Conservation (phyloP, 1,284 basidiomycete genomes). For the Trichosporon faecale region DNA sequence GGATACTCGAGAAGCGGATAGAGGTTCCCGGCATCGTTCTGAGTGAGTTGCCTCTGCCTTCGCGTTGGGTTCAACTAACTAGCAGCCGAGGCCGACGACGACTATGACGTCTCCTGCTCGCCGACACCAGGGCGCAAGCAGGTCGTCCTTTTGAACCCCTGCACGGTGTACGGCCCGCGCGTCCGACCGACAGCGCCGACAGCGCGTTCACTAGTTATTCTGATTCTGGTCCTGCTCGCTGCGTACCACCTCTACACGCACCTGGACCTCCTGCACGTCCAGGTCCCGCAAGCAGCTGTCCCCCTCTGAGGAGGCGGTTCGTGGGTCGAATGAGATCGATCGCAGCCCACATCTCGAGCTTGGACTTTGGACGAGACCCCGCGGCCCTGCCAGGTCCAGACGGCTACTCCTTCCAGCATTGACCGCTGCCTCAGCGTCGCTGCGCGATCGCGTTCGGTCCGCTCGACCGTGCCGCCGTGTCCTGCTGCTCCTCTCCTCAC, state of each 20-base stretch:
- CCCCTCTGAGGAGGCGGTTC: neutral
- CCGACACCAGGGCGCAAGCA: conserved; percentile 29
- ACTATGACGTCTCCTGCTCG: conserved; percentile 5
- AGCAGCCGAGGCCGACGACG: conserved; percentile 24
- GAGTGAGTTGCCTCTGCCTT: neutral
- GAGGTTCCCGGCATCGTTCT: conserved; percentile 14
- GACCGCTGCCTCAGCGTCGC: neutral
- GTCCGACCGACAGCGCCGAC: conserved; percentile 9
- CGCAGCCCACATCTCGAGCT: neutral
- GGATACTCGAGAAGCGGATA: conserved; percentile 11
- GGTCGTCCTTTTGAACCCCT: conserved; percentile 31
- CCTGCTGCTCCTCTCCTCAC: neutral
- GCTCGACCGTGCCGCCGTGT: neutral
- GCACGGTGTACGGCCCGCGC: conserved; percentile 20
- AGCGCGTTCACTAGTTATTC: conserved; percentile 14
- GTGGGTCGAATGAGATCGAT: neutral
- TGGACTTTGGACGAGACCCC: neutral
- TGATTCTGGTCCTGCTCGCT: conserved; percentile 18
- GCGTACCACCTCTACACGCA: conserved; percentile 22
- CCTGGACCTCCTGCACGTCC: conserved; percentile 11
- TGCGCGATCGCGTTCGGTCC: neutral
- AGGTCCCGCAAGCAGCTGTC: conserved; percentile 1
- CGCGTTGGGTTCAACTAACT: neutral
- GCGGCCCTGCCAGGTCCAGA: neutral
- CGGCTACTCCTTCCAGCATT: neutral